Evolutionary conservation across 495 filamentous ascomycete genomes (phyloP).

Genomic region (Penicillium fimorum): DNA sequence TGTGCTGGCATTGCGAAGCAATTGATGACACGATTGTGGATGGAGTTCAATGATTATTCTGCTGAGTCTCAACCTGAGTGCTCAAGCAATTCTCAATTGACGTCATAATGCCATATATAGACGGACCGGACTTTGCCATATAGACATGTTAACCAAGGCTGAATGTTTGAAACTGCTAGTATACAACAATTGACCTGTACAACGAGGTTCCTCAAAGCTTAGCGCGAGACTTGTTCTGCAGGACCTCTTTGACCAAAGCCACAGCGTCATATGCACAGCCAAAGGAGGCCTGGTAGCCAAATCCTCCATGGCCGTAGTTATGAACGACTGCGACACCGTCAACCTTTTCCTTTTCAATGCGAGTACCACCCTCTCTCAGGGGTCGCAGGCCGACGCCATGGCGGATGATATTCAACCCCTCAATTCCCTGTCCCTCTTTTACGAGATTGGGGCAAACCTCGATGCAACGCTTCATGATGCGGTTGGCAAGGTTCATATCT

Average conservation of each 20-base stretch:
- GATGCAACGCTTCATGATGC: constrained; percentile 87
- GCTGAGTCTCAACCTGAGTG: not conserved
- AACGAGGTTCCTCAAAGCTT: constrained; percentile 31
- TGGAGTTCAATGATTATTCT: not conserved
- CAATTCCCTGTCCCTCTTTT: constrained; percentile 67
- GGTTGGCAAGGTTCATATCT: constrained; percentile 74
- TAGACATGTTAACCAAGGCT: not conserved
- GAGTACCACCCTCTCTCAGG: constrained; percentile 66
- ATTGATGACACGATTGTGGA: not conserved
- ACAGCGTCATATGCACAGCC: constrained; percentile 73
- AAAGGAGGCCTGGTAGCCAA: constrained; percentile 86
- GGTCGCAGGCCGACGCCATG: constrained; percentile 89
- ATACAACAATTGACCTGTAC: not conserved
- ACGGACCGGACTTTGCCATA: not conserved
- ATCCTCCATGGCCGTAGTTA: constrained; percentile 95
- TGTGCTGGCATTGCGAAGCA: not conserved
- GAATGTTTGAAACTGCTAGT: not conserved
- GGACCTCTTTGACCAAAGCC: constrained; percentile 64
- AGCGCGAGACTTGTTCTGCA: constrained; percentile 35
- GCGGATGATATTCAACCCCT: constrained; percentile 79
- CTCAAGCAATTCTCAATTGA: not conserved
- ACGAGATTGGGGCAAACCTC: constrained; percentile 71
- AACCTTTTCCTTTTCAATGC: constrained; percentile 80
- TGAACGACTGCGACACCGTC: constrained; percentile 77
- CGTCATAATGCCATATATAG: constrained; percentile 1